Conservation (phyloP, 2,329 filamentous ascomycete genomes). For the Diplocarpon rosae region DNA sequence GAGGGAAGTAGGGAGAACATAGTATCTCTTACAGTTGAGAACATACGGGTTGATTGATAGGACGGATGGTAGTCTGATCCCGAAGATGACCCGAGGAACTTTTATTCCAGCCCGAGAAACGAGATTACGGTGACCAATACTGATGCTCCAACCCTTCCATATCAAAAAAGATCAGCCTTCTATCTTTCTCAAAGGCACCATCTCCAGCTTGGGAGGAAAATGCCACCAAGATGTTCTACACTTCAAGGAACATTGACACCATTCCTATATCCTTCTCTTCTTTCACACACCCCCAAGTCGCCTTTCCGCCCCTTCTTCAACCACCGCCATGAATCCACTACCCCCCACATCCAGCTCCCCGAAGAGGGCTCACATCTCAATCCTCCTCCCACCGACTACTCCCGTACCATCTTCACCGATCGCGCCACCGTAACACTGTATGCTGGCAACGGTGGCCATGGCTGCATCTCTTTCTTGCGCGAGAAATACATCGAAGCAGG, state of each 20-base stretch:
- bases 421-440: constrained; percentile 67
- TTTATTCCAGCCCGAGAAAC: no score
- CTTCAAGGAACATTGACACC: constrained; percentile 25
- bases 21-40: no score
- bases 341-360: constrained; percentile 6
- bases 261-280: constrained; percentile 26
- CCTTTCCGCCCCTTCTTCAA: constrained; percentile 10
- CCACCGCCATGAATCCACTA: constrained; percentile 15
- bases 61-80: no score
- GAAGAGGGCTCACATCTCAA: constrained; percentile 50
- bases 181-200: neutral
- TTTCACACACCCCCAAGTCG: constrained; percentile 9
- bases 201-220: constrained; percentile 6
- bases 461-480: constrained; percentile 86
- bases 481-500: constrained; percentile 85
- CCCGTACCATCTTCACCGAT: constrained; percentile 74
- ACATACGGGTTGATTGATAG: no score
- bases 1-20: no score
- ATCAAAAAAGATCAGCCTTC: neutral
- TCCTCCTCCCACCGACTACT: constrained; percentile 75
- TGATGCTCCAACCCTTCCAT: no score
- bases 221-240: constrained; percentile 25
- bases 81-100: no score
- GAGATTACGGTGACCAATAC: no score
- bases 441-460: constrained; percentile 75